Base-by-base conservation (phyloP, 1,139 yeast species). In the Nakaseomyces glabratus region DNA sequence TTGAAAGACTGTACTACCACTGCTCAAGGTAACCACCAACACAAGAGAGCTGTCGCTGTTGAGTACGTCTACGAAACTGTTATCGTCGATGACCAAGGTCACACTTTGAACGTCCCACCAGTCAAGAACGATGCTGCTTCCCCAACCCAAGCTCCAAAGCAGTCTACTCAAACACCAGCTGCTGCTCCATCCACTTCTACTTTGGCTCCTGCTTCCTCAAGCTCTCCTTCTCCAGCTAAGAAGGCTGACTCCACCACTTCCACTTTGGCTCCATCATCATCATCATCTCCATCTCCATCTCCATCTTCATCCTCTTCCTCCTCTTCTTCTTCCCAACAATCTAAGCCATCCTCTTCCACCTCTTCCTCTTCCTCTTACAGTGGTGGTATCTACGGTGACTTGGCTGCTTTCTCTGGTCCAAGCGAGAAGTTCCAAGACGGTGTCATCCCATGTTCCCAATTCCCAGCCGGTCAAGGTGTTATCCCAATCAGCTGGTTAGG, bases 31-130 rank as follows among this genome's bases (percentile, higher is more conserved):
- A 40, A 44, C 29, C 93, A 81, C 62, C 82, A 77, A 59, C 73
- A 69, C 50, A 77, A 76, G 65, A 74, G 86, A 64, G 82, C 82
- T 35, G 74, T 79, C 46, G 93, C 84, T 40, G 75, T 82, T 49
- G 84, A 82, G 58, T 77, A 79, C 60, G 88, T 81, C 42, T 82
- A 82, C 60, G 78, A 76, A 49, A 78, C 88, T 29, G 74, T 77
- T 43, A 69, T 79, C 40, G 93, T 84, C 42, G 78, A 82, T 58
- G 73, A 68, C 42, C 54, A 69, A 34, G 93, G 93, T 42, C 55
- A 67, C 44, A 63, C 76, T 35, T 55, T 37, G 10, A 20, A 24
- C 14, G 35, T 35, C n/a, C 18, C 34, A 20, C 26, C 30, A 6
- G 19, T 18, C 10, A 22, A 20, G 63, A 35, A 32, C 37, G 23